A percentile compares a stretch with the other conserved stretches of the same genome.
Evolutionary conservation across 73 alveolate genomes (phyloP).

Genomic region (Paramecium caudatum): DNA sequence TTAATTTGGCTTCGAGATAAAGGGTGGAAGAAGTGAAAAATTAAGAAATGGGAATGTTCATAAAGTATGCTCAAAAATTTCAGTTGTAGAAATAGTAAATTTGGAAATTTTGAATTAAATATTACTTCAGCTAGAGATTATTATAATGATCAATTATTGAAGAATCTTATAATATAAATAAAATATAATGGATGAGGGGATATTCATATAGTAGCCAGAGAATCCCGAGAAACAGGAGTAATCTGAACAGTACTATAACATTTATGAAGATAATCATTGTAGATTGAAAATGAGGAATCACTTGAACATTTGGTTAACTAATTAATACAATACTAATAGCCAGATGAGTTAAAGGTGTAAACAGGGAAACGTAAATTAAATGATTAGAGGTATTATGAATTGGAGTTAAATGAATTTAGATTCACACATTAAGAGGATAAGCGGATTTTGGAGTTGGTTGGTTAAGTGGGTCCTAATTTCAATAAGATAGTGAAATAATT

Average conservation of each 20-base stretch:
- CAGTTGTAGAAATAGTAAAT: not conserved
- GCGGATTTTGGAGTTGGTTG: slow-evolving; percentile 46
- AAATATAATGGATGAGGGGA: slow-evolving; percentile 52
- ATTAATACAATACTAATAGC: slow-evolving; percentile 9
- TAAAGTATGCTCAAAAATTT: slow-evolving; percentile 3
- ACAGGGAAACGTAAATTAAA: slow-evolving; percentile 14
- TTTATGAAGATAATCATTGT: slow-evolving; percentile 10
- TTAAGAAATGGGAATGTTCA: slow-evolving; percentile 1
- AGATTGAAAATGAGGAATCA: slow-evolving; percentile 24
- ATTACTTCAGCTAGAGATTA: not conserved
- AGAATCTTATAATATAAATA: slow-evolving; percentile 52
- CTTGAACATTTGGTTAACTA: slow-evolving; percentile 26
- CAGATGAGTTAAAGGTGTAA: not conserved
- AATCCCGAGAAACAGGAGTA: not conserved
- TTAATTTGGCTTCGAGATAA: slow-evolving; percentile 10
- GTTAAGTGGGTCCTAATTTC: slow-evolving; percentile 62
- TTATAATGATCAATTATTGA: slow-evolving; percentile 18
- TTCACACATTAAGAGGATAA: slow-evolving; percentile 59
- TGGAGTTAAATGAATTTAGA: slow-evolving; percentile 3
- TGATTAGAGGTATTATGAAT: slow-evolving; percentile 49
- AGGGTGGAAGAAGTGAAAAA: slow-evolving; percentile 19
- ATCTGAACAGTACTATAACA: slow-evolving; percentile 14
- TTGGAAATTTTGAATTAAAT: slow-evolving; percentile 19
- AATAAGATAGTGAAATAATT: slow-evolving; percentile 65
- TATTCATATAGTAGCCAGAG: slow-evolving; percentile 2